Conservation (phyloP, 2,329 filamentous ascomycete species). For the Chlorencoelia australis region DNA sequence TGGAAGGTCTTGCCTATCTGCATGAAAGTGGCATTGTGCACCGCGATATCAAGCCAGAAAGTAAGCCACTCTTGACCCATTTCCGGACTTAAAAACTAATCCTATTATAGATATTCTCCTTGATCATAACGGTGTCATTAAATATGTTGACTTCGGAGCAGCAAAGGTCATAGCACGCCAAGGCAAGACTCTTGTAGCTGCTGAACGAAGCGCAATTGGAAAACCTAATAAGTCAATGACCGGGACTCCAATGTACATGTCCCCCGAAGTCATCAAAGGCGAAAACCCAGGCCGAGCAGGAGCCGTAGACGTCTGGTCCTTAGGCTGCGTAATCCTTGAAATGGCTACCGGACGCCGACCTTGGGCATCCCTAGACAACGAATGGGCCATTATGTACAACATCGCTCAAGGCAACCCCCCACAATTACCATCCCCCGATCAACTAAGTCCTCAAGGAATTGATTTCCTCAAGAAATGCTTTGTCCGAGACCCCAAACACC, state of each 20-base stretch:
- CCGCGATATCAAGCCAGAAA: conserved; percentile 96
- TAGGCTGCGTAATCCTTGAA: conserved; percentile 92
- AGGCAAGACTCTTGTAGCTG: conserved; percentile 67
- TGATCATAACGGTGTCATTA: conserved; percentile 96
- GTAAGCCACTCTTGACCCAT: conserved; percentile 42
- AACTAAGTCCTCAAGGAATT: conserved; percentile 73
- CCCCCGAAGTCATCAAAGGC: conserved; percentile 93
- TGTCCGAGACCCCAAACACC: conserved; percentile 65
- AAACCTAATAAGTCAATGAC: conserved; percentile 85
- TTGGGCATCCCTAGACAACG: conserved; percentile 94
- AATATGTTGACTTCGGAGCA: conserved; percentile 97
- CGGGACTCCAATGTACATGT: conserved; percentile 99
- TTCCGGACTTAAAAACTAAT: conserved; percentile 8
- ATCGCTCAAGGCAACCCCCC: conserved; percentile 95
- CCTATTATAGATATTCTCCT: conserved; percentile 67
- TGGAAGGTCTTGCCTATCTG: conserved; percentile 88
- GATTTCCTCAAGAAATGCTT: conserved; percentile 88
- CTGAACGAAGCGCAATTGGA: conserved; percentile 40
- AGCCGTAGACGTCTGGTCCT: conserved; percentile 89
- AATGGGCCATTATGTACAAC: conserved; percentile 99
- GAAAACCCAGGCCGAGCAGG: conserved; percentile 71
- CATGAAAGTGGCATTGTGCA: conserved; percentile 89
- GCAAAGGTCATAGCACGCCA: conserved; percentile 94
- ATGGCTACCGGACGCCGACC: conserved; percentile 93
- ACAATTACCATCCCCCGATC: conserved; percentile 69